Evolutionary conservation across 371 early-diverging fungal genomes (phyloP).

Genomic region (Rhizopus sp.): DNA sequence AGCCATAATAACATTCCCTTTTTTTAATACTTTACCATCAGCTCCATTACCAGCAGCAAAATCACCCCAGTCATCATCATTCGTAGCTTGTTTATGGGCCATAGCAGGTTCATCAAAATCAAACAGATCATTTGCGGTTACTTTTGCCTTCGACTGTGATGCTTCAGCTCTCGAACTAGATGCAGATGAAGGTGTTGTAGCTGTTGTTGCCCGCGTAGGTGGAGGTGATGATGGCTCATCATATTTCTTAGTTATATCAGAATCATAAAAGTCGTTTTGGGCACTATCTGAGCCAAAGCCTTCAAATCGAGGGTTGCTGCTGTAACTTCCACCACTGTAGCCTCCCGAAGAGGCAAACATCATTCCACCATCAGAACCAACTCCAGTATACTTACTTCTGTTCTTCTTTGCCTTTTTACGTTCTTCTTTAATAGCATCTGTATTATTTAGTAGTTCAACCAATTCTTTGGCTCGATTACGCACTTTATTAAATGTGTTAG

Average conservation of each 20-base stretch:
- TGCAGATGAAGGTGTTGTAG: conserved; percentile 6
- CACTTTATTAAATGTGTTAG: conserved; percentile 50
- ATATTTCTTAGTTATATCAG: conserved; percentile 19
- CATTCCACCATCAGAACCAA: conserved; percentile 50
- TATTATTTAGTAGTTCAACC: conserved; percentile 75
- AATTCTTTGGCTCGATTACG: conserved; percentile 92
- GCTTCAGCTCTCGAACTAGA: conserved; percentile 11
- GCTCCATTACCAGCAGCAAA: conserved; percentile 40
- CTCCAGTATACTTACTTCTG: conserved; percentile 84
- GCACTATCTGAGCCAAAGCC: conserved; percentile 56
- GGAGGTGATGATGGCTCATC: conserved; percentile 13
- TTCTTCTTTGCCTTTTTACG: conserved; percentile 88
- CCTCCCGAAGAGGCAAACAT: conserved; percentile 28
- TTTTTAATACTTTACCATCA: conserved; percentile 21
- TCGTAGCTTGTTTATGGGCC: conserved; percentile 5
- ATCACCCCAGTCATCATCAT: conserved; percentile 61
- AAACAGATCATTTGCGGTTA: conserved; percentile 59
- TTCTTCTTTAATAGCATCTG: conserved; percentile 78
- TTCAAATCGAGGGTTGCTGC: conserved; percentile 31
- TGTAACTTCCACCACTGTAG: conserved; percentile 20
- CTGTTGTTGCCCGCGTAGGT: conserved; percentile 3
- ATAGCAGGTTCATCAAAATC: conserved; percentile 55
- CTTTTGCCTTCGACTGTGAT: conserved; percentile 13
- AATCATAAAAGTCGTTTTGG: conserved; percentile 19
- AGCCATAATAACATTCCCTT: conserved; percentile 9